A percentile compares a stretch with the other conserved stretches of the same genome.
These are phyloP conservation scores for Synchytrium microbalum DNA, from an alignment of 371 early-diverging fungal species.

Conservation along the genomic window DNA sequence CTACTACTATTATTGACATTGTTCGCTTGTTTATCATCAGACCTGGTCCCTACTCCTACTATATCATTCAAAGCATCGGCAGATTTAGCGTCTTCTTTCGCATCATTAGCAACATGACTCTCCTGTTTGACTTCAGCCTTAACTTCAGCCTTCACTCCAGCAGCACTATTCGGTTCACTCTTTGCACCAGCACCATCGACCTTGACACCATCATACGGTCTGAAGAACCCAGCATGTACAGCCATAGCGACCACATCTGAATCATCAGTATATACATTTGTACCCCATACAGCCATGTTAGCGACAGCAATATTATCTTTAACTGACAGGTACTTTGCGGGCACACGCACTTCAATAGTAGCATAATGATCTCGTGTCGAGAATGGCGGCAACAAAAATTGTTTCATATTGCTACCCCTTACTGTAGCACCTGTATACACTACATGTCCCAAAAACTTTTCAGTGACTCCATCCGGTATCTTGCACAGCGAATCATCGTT, in stretches of 20 bases:
- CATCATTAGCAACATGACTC: constrained; percentile 8
- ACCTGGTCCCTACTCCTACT: background rate
- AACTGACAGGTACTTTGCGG: constrained; percentile 29
- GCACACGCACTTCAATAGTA: constrained; percentile 36
- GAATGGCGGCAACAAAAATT: constrained; percentile 36
- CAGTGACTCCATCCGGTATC: background rate
- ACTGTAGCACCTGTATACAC: constrained; percentile 3
- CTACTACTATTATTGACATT: constrained; percentile 1
- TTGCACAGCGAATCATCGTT: background rate
- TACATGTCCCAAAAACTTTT: background rate
- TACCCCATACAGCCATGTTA: constrained; percentile 71
- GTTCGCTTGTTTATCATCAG: background rate
- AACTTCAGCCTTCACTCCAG: background rate
- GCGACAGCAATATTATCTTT: constrained; percentile 38
- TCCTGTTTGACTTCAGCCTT: background rate
- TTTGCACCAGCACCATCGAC: constrained; percentile 20
- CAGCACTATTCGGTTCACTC: background rate
- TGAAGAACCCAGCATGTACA: constrained; percentile 47
- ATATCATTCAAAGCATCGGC: constrained; percentile 10
- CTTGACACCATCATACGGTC: constrained; percentile 28
- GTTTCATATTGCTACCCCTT: constrained; percentile 16
- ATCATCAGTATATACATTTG: constrained; percentile 80
- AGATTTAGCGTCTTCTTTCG: constrained; percentile 26
- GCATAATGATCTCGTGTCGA: constrained; percentile 25
- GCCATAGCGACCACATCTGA: constrained; percentile 73